Evolutionary conservation across 805 yeast species (phyloP), one percentile per base, ranked within the genome.

Genomic region (Saccharomyces eubayanus): DNA sequence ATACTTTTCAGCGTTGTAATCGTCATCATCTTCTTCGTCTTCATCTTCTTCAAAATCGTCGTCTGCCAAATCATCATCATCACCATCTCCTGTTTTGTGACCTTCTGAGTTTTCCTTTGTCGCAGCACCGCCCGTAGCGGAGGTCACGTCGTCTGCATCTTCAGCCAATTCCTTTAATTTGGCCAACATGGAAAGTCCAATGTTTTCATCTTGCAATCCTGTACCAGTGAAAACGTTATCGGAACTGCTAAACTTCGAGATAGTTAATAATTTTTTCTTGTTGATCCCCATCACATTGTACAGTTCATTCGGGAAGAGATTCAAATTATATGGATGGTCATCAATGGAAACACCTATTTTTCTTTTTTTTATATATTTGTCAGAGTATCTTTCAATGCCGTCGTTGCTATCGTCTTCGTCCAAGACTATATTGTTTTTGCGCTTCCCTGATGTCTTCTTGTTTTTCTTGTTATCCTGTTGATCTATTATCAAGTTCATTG

Each of bases 341-440:
- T 83, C 85, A 8, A 85, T 79, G 1, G 91, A 83, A 51, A 84
- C 77, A 1, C 89, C 89, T 14, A 84, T 78, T 62, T 79, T 82
- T 53, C 87, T 78, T 61, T 81, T 82, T 66, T 85, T 85, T 58
- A 84, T 74, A 69, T 87, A 91, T 66, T 76, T 77, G 68, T 91
- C 97, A 2, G 95, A 82, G 65, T 89, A 89, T 62, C 97, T 77
- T 64, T 84, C 81, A 46, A 91, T 78, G 1, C 92, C 90, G 65
- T 88, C 96, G 52, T 76, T 75, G 2, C 75, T 59, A 20, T 76
- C 77, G 53, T 74, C 73, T 46, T 64, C 77, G 31, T 72, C 67
- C 40, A 69, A 62, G 29, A 65, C 61, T n/a, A 56, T 52, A 45
- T 65, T 65, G 20, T 52, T 52, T 48, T 68, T 66, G 46, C 59